Conservation (phyloP, 2,329 filamentous ascomycete genomes). For the Aureobasidium subglaciale region DNA sequence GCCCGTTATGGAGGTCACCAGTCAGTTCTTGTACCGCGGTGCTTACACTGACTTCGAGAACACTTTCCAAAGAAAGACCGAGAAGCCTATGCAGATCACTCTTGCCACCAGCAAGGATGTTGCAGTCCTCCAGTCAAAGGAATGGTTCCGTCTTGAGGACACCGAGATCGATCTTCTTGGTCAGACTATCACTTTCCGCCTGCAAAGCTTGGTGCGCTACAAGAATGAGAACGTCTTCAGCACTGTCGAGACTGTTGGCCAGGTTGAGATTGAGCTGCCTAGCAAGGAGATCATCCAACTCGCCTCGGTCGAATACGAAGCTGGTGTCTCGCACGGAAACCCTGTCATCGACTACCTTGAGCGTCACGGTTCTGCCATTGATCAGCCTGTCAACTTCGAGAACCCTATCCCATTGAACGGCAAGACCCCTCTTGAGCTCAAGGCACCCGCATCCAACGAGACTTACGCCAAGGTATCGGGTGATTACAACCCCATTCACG, state of each 20-base stretch:
- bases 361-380: constrained; percentile 83
- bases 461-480: constrained; percentile 96
- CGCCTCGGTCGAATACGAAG: constrained; percentile 92
- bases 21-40: constrained; percentile 94
- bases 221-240: constrained; percentile 93
- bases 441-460: constrained; percentile 92
- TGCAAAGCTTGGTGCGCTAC: constrained; percentile 84
- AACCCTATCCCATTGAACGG: constrained; percentile 93
- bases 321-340: constrained; percentile 86
- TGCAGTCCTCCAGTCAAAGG: constrained; percentile 88
- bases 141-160: constrained; percentile 91
- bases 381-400: constrained; percentile 95
- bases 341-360: constrained; percentile 94
- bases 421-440: constrained; percentile 79
- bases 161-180: constrained; percentile 80
- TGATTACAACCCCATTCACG: constrained; percentile 98
- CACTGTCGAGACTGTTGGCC: constrained; percentile 82
- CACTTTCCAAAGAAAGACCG: constrained; percentile 95
- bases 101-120: constrained; percentile 84
- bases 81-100: constrained; percentile 90
- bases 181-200: constrained; percentile 91
- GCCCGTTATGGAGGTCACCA: constrained; percentile 96
- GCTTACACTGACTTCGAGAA: constrained; percentile 91
- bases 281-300: constrained; percentile 97
- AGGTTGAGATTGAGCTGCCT: constrained; percentile 87